Conservation (phyloP, 768 basidiomycete genomes). For the Tulasnella sp. region DNA sequence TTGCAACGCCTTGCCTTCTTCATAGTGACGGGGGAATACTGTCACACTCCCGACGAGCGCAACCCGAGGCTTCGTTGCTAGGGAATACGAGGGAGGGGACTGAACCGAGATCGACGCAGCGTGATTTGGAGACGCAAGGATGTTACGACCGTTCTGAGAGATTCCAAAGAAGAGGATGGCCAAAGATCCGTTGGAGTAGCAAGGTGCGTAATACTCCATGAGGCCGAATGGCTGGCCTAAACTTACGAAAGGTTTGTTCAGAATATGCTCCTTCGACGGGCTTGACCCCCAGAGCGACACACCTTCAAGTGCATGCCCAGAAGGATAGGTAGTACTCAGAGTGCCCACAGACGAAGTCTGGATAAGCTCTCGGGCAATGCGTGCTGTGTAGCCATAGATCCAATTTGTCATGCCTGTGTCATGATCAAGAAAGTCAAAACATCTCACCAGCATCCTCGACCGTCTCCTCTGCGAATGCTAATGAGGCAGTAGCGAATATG, state of each 20-base stretch:
- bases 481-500: not conserved
- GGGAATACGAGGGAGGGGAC: conserved; percentile 27
- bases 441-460: conserved; percentile 41
- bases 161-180: conserved; percentile 42
- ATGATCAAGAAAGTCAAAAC: not conserved
- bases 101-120: conserved; percentile 37
- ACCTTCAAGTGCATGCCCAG: conserved; percentile 34
- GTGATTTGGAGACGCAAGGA: conserved; percentile 32
- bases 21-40: conserved; percentile 28
- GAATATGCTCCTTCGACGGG: not conserved
- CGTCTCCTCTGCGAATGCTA: conserved; percentile 29
- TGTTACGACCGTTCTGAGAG: conserved; percentile 43
- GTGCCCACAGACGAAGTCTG: conserved; percentile 33
- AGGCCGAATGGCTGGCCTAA: conserved; percentile 39
- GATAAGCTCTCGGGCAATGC: conserved; percentile 35
- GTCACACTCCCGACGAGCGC: conserved; percentile 41
- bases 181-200: conserved; percentile 40
- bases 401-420: not conserved
- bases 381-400: conserved; percentile 27
- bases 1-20: conserved; percentile 28
- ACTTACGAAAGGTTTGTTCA: no score
- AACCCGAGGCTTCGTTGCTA: conserved; percentile 38
- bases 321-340: conserved; percentile 41
- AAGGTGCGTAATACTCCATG: conserved; percentile 45
- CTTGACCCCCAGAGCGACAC: not conserved